Base-by-base conservation (phyloP, 805 yeast genomes). In the Citeromyces matritensis region DNA sequence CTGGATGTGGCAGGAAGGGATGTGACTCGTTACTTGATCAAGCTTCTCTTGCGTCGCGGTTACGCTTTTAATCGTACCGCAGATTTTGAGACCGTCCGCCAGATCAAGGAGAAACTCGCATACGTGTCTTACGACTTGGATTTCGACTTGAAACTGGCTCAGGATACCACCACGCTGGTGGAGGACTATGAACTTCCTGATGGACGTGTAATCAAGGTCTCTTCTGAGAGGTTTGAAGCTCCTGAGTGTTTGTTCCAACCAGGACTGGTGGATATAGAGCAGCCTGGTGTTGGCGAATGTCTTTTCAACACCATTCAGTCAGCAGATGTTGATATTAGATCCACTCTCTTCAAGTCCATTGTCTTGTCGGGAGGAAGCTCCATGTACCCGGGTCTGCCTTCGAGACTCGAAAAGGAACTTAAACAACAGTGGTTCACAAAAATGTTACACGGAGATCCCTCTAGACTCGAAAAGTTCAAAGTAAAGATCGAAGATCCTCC, bases 401-500 rank as follows among this genome's bases (percentile, higher is more conserved):
- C 95, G 9, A 69, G 98, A 47, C 63, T 91, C 42, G 97, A 91
- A 55, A 88, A 83, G 54, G 98, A 91, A 55, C 67, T 91, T 55
- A 91, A 91, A 58, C 98, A 91, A 55, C 73, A 83, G 43, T 91
- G 97, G 97, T 75, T 81, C 42, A 76, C 93, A 3, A 72, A 74
- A 48, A 95, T 91, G 12, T 69, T 91, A 37, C 73, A 78, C 40
- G 85, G 85, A 32, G 94, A 91, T 56, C 75, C 96, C 17, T 49
- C 84, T 11, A 69, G 97, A 48, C 65, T 91, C 42, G 81, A 72
- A 38, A 86, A 86, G 57, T 88, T 91, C 59, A 91, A 91, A 57
- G 95, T 91, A 26, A 73, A 88, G 57, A 91, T 91, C 46, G 97
- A 91, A 55, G 97, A 91, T 54, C 97, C 98, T 27, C 98, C 98